phyloP scores from a whole-genome alignment of 441 rosid genomes.

The Populus trichocarpa region DNA sequence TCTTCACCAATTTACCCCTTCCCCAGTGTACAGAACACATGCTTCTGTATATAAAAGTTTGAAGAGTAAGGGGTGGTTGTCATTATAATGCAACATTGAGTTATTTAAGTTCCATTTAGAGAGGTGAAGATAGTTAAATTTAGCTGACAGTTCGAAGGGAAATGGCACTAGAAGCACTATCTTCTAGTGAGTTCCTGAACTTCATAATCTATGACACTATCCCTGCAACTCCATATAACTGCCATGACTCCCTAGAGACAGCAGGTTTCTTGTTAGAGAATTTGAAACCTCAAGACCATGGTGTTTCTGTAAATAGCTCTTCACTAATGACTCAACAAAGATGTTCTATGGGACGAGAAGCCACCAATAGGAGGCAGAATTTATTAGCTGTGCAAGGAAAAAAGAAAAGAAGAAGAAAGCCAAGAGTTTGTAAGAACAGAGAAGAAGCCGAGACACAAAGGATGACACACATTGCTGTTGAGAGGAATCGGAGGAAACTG shows the following conservation, averaged over 20 bases:
- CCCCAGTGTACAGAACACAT: neutral
- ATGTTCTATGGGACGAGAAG: constrained; percentile 16
- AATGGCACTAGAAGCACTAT: constrained; percentile 69
- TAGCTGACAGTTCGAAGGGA: neutral
- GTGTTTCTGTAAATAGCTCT: constrained; percentile 6
- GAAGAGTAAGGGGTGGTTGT: neutral
- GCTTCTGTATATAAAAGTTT: no score
- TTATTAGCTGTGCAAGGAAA: constrained; percentile 39
- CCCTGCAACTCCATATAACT: constrained; percentile 47
- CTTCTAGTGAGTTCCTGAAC: constrained; percentile 62
- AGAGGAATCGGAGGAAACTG: constrained; percentile 78
- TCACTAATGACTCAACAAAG: constrained; percentile 8
- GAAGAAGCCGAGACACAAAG: constrained; percentile 86
- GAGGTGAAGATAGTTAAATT: neutral
- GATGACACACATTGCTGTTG: constrained; percentile 91
- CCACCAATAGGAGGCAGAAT: constrained; percentile 15
- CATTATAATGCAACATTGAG: constrained; percentile 1
- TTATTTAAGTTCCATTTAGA: neutral
- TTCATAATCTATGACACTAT: constrained; percentile 57
- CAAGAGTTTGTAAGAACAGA: constrained; percentile 71
- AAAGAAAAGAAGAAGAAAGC: constrained; percentile 66
- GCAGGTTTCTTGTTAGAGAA: constrained; percentile 17
- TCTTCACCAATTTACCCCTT: neutral
- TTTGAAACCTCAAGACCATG: constrained; percentile 19
- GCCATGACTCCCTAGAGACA: constrained; percentile 33